phyloP scores from a whole-genome alignment of 2,329 filamentous ascomycete genomes.

The Dichotomopilus funicola region DNA sequence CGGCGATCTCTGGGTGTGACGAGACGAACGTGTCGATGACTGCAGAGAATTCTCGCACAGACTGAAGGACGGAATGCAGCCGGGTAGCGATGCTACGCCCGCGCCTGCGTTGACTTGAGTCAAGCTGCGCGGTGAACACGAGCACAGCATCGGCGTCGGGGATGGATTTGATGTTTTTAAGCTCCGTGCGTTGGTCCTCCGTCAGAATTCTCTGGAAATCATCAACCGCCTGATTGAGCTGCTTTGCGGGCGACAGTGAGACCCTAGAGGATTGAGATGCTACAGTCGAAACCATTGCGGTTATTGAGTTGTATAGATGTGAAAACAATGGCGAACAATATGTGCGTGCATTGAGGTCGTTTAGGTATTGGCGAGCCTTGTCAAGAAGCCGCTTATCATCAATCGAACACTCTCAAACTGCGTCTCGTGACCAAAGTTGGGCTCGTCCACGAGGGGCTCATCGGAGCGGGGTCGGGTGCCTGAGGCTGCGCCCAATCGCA shows the following conservation, averaged over 20 bases:
- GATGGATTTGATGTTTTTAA: background rate
- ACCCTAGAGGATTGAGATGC: background rate
- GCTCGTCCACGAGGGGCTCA: too few species aligned
- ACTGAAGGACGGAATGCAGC: constrained; percentile 1
- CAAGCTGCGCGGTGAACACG: constrained; percentile 1
- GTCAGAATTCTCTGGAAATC: constrained; percentile 2
- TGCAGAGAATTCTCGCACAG: constrained; percentile 1
- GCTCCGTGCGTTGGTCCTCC: background rate
- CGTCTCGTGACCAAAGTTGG: too few species aligned
- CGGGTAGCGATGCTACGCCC: background rate
- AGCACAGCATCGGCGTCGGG: background rate
- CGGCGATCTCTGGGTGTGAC: background rate
- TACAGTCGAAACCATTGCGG: background rate
- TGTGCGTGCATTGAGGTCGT: background rate
- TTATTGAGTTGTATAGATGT: background rate
- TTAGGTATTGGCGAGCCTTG: background rate
- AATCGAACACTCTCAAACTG: constrained; percentile 1
- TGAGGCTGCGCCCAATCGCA: too few species aligned
- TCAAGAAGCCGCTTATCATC: background rate
- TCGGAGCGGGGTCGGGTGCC: too few species aligned
- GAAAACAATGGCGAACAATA: background rate
- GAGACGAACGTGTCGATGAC: constrained; percentile 1
- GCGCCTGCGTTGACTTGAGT: background rate
- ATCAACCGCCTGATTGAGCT: constrained; percentile 1
- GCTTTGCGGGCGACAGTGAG: background rate